Evolutionary conservation across 2,329 filamentous ascomycete species (phyloP).

Genomic region (Elsinoe fawcettii): DNA sequence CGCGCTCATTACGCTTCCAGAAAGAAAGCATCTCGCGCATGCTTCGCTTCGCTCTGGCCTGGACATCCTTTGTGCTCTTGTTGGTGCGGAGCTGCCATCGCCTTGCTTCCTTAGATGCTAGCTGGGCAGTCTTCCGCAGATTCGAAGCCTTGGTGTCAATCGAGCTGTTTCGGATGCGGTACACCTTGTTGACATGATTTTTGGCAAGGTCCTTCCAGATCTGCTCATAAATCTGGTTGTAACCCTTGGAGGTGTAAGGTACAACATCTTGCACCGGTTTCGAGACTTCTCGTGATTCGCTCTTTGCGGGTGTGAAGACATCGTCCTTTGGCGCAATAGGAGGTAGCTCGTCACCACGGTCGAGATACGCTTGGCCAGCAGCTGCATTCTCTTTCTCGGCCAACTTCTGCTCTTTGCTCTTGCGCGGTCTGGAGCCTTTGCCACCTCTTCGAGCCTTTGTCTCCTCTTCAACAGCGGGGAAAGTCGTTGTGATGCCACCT

Average conservation of each 20-base stretch:
- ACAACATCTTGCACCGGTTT: conserved; percentile 40
- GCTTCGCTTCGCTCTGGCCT: conserved; percentile 90
- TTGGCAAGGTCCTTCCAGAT: conserved; percentile 93
- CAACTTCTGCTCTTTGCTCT: conserved; percentile 70
- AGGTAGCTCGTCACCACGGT: conserved; percentile 67
- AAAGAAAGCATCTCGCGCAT: conserved; percentile 99
- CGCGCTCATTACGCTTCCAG: conserved; percentile 98
- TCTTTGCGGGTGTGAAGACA: conserved; percentile 25
- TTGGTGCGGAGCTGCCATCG: conserved; percentile 97
- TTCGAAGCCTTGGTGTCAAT: conserved; percentile 87
- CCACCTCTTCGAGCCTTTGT: conserved; percentile 17
- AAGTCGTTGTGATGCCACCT: conserved; percentile 77
- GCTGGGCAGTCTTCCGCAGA: conserved; percentile 90
- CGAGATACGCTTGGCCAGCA: conserved; percentile 75
- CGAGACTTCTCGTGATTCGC: conserved; percentile 42
- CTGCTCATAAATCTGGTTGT: conserved; percentile 94
- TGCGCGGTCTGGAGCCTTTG: conserved; percentile 58
- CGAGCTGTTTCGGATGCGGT: conserved; percentile 78
- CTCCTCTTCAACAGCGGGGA: conserved; percentile 45
- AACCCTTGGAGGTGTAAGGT: conserved; percentile 69
- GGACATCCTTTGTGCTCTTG: conserved; percentile 96
- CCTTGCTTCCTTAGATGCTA: conserved; percentile 94
- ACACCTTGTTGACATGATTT: conserved; percentile 89
- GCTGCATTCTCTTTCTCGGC: conserved; percentile 70
- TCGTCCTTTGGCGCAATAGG: conserved; percentile 54